Conservation (phyloP, 1,284 basidiomycete genomes). For the Papiliotrema fonsecae region DNA sequence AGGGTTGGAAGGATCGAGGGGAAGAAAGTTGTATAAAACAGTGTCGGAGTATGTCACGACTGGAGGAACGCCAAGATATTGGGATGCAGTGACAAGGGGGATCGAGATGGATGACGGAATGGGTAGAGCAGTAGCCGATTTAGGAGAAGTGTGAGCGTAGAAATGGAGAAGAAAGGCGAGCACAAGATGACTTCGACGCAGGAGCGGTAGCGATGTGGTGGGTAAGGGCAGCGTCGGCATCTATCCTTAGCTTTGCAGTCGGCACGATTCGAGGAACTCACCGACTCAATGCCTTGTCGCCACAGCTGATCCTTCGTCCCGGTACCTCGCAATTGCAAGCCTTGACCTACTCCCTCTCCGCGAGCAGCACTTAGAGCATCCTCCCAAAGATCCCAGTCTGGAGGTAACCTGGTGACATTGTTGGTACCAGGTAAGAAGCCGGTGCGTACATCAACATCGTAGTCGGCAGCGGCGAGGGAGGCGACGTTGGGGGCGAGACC, state of each 20-base stretch:
- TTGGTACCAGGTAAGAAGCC: constrained; percentile 86
- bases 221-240: constrained; percentile 62
- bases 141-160: constrained; percentile 64
- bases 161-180: constrained; percentile 82
- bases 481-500: constrained; percentile 61
- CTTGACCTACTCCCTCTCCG: constrained; percentile 47
- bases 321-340: constrained; percentile 57
- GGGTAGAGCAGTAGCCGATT: constrained; percentile 56
- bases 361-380: constrained; percentile 50
- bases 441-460: constrained; percentile 85
- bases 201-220: constrained; percentile 57
- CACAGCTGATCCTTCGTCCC: constrained; percentile 56
- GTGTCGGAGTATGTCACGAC: constrained; percentile 90
- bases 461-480: constrained; percentile 86
- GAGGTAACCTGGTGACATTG: constrained; percentile 62
- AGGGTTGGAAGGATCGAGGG: constrained; percentile 54
- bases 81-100: constrained; percentile 71
- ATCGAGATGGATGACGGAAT: constrained; percentile 58
- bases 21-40: constrained; percentile 80
- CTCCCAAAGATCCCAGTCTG: constrained; percentile 69
- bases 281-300: constrained; percentile 59
- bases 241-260: constrained; percentile 46
- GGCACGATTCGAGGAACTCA: constrained; percentile 43
- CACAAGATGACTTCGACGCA: constrained; percentile 79
- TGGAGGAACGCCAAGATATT: constrained; percentile 76